Percentiles rank a stretch among this genome's conserved stretches.
These are phyloP conservation scores for Tetrapisispora pingtungensis DNA, from an alignment of 805 yeast species.

Conservation along the genomic window DNA sequence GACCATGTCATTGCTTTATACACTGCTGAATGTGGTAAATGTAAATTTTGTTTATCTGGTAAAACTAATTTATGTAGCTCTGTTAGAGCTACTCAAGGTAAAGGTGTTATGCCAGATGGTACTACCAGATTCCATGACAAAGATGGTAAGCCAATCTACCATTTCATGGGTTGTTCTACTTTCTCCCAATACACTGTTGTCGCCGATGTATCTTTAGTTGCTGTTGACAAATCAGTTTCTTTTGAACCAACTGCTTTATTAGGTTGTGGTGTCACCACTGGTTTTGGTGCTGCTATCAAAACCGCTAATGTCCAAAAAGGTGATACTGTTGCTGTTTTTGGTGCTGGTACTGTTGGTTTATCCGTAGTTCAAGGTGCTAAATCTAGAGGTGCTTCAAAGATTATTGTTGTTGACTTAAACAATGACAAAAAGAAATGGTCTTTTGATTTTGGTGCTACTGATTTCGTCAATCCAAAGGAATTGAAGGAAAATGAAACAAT, in stretches of 20 bases:
- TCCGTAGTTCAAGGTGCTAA: slow-evolving; percentile 94
- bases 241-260: slow-evolving; percentile 81
- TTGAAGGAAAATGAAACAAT: slow-evolving; percentile 64
- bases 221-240: slow-evolving; percentile 76
- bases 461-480: slow-evolving; percentile 77
- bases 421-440: slow-evolving; percentile 82
- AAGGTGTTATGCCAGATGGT: slow-evolving; percentile 98
- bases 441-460: slow-evolving; percentile 85
- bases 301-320: slow-evolving; percentile 82
- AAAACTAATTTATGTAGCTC: slow-evolving; percentile 95
- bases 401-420: slow-evolving; percentile 82
- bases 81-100: slow-evolving; percentile 95
- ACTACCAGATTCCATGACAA: slow-evolving; percentile 75
- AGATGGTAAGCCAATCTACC: slow-evolving; percentile 74
- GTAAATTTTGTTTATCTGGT: slow-evolving; percentile 90
- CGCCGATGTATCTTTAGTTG: slow-evolving; percentile 93
- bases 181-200: slow-evolving; percentile 96
- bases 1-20: slow-evolving; percentile 89
- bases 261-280: slow-evolving; percentile 98
- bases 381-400: slow-evolving; percentile 67
- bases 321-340: slow-evolving; percentile 91
- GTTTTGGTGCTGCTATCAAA: slow-evolving; percentile 94
- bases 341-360: slow-evolving; percentile 96
- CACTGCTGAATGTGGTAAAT: slow-evolving; percentile 93
- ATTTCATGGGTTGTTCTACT: slow-evolving; percentile 97